Conservation (phyloP, 495 filamentous ascomycete species). For the Penicillium bialowiezense region DNA sequence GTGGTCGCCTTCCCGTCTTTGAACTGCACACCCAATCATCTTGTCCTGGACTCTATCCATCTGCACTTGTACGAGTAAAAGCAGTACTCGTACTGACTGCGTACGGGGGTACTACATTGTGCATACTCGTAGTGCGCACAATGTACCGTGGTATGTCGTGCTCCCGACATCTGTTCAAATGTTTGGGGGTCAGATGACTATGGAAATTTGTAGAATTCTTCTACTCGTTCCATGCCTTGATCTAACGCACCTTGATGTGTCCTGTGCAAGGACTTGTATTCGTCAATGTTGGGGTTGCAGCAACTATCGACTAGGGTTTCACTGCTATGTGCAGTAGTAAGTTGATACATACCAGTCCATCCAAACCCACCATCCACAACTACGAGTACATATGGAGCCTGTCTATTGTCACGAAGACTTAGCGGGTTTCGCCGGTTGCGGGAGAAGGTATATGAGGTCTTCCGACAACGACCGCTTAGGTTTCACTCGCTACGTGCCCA, state of each 20-base stretch:
- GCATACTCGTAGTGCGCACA: too few species aligned
- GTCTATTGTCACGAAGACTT: not conserved
- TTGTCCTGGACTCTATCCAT: not conserved
- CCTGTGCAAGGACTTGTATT: not conserved
- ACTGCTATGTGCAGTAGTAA: too few species aligned
- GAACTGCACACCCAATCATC: not conserved
- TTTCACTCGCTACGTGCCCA: not conserved
- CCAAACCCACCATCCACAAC: too few species aligned
- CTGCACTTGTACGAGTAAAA: too few species aligned
- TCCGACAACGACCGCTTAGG: not conserved
- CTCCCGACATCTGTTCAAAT: not conserved
- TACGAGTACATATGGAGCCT: too few species aligned
- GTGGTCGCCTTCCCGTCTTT: constrained; percentile 5
- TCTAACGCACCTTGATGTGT: not conserved
- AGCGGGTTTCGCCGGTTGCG: not conserved
- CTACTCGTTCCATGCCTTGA: not conserved
- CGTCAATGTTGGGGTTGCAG: too few species aligned
- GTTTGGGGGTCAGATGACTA: too few species aligned
- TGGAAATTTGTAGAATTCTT: not conserved
- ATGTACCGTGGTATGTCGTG: not conserved
- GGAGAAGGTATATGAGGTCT: not conserved
- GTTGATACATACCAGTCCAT: too few species aligned
- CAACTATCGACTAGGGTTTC: too few species aligned
- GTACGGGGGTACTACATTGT: too few species aligned
- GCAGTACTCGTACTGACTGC: too few species aligned